Base-by-base conservation (phyloP, 306 rosid species). In the Corylus heterophylla region DNA sequence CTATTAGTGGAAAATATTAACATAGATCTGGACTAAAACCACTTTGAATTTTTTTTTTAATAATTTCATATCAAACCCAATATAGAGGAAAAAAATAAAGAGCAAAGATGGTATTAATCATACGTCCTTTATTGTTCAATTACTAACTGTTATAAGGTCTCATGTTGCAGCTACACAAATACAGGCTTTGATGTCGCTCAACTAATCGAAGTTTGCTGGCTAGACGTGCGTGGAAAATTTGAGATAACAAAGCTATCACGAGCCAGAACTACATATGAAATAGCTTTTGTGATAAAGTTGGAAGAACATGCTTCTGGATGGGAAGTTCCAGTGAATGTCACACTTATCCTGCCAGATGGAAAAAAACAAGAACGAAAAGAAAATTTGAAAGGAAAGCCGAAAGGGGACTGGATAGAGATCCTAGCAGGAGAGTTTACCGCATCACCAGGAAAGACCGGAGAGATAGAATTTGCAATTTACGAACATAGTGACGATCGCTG, bases 191-290 rank as follows among this genome's bases (percentile, higher is more conserved):
- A 90, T 55, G 84, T 74, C 9, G 93, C 93, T 35, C 88, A 88
- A 66, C 88, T 94, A 76, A 3, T 72, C 45, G 58, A 12, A 3
- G 97, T 87, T 22, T 91, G 97, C 20, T 91, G 97, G 97, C 85
- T 94, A 10, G 92, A 91, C 81, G 83, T 89, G 63, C 74, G 58
- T 47, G 98, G 92, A 67, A 89, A 87, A 77, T 84, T 94, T 29
- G 86, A 94, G 12, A 85, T 85, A 5, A 29, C 76, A 59, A 87
- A 81, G 80, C 92, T 94, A 56, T 77, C 95, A 42, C 90, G 25
- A 22, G 25, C 93, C 0, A 88, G 92, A 67, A 71, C 79, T 37
- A 13, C 59, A 5, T 92, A 92, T 56, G 79, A 86, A 81, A 89
- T 88, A 11, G 81, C 80, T 22, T 87, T 91, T 63, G 67, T 82